Evolutionary conservation across 805 yeast species (phyloP), one percentile per base, ranked within the genome.

Genomic region (Hanseniaspora clermontiae): DNA sequence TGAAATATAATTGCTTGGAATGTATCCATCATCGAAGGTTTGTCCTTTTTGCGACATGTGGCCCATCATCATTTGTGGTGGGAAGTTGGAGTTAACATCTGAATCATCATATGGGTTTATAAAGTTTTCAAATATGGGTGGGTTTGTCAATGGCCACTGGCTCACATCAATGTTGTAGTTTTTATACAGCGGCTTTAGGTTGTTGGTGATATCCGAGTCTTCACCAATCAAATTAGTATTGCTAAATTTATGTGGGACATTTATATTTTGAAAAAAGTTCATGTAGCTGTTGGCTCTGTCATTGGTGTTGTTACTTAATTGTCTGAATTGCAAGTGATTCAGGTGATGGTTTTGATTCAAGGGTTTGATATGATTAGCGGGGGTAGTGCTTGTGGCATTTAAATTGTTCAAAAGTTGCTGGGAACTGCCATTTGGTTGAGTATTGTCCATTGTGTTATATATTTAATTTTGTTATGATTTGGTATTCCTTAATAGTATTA

Each of bases 121-220:
- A 66, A 83, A 67, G 58, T 71, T 69, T 56, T 73, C 75, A 57
- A 73, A 73, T 37, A 73, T 73, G 6, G 77, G 77, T 0, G 77
- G 77, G 57, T 72, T 72, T 8, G 77, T 73, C 62, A 73, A 61
- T 1, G 77, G 77, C 61, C 73, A 67, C 60, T 73, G 76, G 12
- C 71, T 62, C 0, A 71, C 73, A 52, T 73, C 76, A 2, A 73
- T 72, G 8, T 76, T 76, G 60, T 71, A 73, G 0, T 75, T 75
- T 38, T 72, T 74, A 60, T 70, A 73, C 55, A 67, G 72, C 1
- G 76, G 73, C 2, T 75, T 72, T n/a, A 73, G 58, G 5, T 46
- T 46, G 10, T 32, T 39, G 14, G 57, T 29, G 3, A 53, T 39
- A 24, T 53, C 57, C 11, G 49, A 37, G 20, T 53, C 57, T 7